Evolutionary conservation across 208 protist genomes (phyloP), one percentile per base, ranked within the genome.

Genomic region (Porcisia deanei): DNA sequence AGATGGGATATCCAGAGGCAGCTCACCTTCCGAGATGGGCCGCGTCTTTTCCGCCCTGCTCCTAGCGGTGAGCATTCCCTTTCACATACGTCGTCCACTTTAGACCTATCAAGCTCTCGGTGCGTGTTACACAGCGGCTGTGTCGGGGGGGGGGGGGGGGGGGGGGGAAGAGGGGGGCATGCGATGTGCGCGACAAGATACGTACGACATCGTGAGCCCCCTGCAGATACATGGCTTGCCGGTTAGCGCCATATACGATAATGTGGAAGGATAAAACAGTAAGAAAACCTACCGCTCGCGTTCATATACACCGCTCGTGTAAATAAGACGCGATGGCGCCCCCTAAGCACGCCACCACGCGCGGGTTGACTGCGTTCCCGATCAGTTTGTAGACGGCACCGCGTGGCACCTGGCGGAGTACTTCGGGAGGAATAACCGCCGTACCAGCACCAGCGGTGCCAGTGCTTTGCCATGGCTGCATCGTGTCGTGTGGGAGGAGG

Each of bases 321-420:
- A 74, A n/a, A 37, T 79, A 68, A 20, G 64, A 53, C 2, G 55
- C 76, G 34, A 76, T 71, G 34, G 66, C 73, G 59, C 41, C 60
- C 1, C 45, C 58, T 37, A 94, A 25, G 57, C 82, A 82, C 67
- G 87, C 82, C 54, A 94, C 81, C 10, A 96, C 81, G 25, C 88
- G 80, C n/a, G 90, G 92, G 69, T 94, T 94, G 59, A 96, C 90
- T 0, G 91, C 88, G 61, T 94, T 94, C 14, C 88, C 91, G 18
- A 94, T 82, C n/a, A 93, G 70, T 61, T 86, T 90, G 81, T 94
- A 95, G 18, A 88, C 73, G 2, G 81, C 80, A 30, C 83, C 82
- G 3, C 73, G 14, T 18, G 84, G 80, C 34, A 88, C 52, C 66
- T 77, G 69, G 14, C 67, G 71, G 18, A 70, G 55, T 45, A 76